Conservation (phyloP, 345 rosid species). For the Excoecaria cochinchinensis region DNA sequence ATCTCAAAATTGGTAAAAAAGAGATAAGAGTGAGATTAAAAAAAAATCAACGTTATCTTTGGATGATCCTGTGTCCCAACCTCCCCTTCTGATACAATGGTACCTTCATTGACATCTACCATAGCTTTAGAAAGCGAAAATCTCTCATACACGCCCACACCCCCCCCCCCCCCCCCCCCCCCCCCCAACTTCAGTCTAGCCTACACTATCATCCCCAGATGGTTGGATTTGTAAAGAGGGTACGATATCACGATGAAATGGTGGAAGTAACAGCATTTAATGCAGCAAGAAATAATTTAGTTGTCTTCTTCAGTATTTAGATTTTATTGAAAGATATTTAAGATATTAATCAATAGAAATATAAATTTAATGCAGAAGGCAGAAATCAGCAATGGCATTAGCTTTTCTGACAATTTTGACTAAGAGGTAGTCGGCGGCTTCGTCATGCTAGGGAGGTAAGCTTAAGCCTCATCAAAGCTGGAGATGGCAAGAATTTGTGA, state of each 20-base stretch:
- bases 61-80: neutral
- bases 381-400: neutral
- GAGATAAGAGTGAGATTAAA: neutral
- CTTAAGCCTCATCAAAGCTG: neutral
- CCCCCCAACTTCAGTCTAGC: neutral
- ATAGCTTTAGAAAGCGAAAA: neutral
- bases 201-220: neutral
- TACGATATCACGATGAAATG: neutral
- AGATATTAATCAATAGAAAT: neutral
- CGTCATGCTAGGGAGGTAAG: neutral
- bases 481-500: neutral
- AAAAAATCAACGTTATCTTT: neutral
- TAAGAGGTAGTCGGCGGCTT: neutral
- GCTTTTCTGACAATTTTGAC: neutral
- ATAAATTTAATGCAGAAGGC: neutral
- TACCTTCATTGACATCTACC: neutral
- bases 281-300: neutral
- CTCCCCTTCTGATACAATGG: neutral
- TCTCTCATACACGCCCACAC: neutral
- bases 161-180: too few relatives aligned
- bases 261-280: neutral
- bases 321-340: neutral
- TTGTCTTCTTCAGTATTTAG: too few relatives aligned
- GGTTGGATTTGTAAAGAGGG: neutral
- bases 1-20: neutral